Base-by-base conservation (phyloP, 371 early-diverging fungal genomes). In the Mucor piriformis region DNA sequence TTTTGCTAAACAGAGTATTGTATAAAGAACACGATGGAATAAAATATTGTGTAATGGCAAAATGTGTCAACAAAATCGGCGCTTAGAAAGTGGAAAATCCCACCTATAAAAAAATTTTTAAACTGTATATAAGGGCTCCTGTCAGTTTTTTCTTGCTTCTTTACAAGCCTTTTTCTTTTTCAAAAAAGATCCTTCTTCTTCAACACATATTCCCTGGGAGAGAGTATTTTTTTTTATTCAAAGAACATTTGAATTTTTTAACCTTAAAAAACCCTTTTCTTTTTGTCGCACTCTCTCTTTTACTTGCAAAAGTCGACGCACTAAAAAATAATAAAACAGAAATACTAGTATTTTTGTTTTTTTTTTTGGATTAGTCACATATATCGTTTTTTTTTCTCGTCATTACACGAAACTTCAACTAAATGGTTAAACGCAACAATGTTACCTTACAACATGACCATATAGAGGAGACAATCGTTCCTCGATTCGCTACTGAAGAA, bases 401-500 rank as follows among this genome's bases (percentile, higher is more conserved):
- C 20, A 29, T 43, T 18, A 54, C 32, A 43, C 21, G 11, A 18
- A 35, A 33, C 16, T 20, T 8, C 38, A 38, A 37, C 53, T 25
- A 38, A 15, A 52, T 25, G 32, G 43, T 29, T 49, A 63, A 53
- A 21, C 44, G 62, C 66, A 65, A 57, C 57, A 54, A 52, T 54
- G 35, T 34, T 3, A 50, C 47, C 38, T 52, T 40, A 40, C 43
- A 60, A 11, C 32, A 27, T 20, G 52, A 63, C 25, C 61, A 59
- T 43, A 57, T 69, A 40, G 69, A 66, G 25, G 63, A 69, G 60
- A 13, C 18, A 23, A 32, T 12, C 42, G 59, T 63, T n/a, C 53
- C 54, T 43, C 69, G 67, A 13, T 66, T 62, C 50, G 56, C 58
- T 47, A 55, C 72, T 5, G 83, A 84, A 66, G 74, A 77, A 32